Evolutionary conservation across 2,329 filamentous ascomycete species (phyloP).

Genomic region (Orbilia javanica): DNA sequence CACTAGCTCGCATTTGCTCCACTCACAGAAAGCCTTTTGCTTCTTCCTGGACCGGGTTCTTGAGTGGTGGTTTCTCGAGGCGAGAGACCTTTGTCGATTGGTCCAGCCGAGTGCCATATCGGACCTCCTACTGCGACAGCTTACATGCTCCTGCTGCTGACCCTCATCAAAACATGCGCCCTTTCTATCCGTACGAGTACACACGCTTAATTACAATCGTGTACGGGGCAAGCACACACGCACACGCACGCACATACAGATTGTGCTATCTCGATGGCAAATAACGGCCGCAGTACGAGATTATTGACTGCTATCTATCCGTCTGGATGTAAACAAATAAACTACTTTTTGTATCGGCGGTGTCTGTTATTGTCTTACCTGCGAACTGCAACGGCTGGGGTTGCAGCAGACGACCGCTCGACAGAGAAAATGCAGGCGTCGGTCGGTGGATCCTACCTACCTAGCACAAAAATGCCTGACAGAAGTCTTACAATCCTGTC

Average conservation of each 20-base stretch:
- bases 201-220: neutral
- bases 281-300: slow-evolving; percentile 20
- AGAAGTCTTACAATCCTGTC: slow-evolving; percentile 40
- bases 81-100: slow-evolving; percentile 52
- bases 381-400: slow-evolving; percentile 24
- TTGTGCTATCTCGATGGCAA: slow-evolving; percentile 14
- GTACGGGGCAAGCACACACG: neutral
- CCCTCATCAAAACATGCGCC: slow-evolving; percentile 22
- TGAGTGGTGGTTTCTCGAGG: slow-evolving; percentile 53
- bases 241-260: neutral
- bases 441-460: slow-evolving; percentile 45
- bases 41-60: slow-evolving; percentile 48
- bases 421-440: slow-evolving; percentile 32
- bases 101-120: slow-evolving; percentile 33
- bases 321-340: slow-evolving; percentile 27
- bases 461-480: slow-evolving; percentile 25
- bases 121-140: slow-evolving; percentile 54
- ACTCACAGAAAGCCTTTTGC: slow-evolving; percentile 33
- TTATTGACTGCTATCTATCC: neutral
- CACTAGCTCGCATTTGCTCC: slow-evolving; percentile 52
- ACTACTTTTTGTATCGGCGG: neutral
- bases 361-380: slow-evolving; percentile 22
- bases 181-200: slow-evolving; percentile 21
- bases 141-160: slow-evolving; percentile 39
- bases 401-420: slow-evolving; percentile 21